Evolutionary conservation across 768 basidiomycete species (phyloP), one percentile per base, ranked within the genome.

Genomic region (Psilocybe cyanescens): DNA sequence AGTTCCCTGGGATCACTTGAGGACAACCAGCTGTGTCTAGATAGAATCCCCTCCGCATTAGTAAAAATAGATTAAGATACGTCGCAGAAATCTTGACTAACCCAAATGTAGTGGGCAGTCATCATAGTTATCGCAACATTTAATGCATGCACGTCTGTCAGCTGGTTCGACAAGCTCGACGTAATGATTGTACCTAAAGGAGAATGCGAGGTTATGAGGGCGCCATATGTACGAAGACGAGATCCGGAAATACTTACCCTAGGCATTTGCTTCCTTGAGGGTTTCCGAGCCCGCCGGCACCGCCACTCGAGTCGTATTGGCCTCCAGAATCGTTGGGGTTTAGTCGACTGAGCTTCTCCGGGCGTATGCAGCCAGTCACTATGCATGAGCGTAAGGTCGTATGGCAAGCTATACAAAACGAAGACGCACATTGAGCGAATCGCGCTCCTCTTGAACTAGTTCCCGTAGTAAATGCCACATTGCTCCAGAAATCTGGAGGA

Each of bases 241-340:
- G 17, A 41, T 17, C n/a, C n/a, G 17, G 33, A 28, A 8, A 51
- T 45, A 60, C 44, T 8, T 58, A 82, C 79, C 83, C 83, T 16
- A 79, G 62, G 62, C 84, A 86, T 8, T 75, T 73, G 61, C 81
- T 83, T 5, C 80, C 83, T 47, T 73, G 68, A 8, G 83, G 83
- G 64, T 85, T 85, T 3, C 84, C 84, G 6, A 62, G 65, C 3
- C 83, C 83, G 35, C 79, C 81, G 2, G 57, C 78, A 12, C 84
- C 84, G 33, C 84, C 84, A 63, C 80, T 82, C 16, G 83, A 84
- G 65, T 84, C 83, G 65, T 86, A 86, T 66, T 85, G 83, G 4
- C 84, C 84, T 35, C 84, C 84, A 4, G 62, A 73, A 64, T 86
- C 84, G 46, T 67, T 70, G 4, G 81, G 68, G 65, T 84, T 83